These are phyloP conservation scores for Castanea sativa DNA, from an alignment of 306 rosid genomes.

Conservation along the genomic window DNA sequence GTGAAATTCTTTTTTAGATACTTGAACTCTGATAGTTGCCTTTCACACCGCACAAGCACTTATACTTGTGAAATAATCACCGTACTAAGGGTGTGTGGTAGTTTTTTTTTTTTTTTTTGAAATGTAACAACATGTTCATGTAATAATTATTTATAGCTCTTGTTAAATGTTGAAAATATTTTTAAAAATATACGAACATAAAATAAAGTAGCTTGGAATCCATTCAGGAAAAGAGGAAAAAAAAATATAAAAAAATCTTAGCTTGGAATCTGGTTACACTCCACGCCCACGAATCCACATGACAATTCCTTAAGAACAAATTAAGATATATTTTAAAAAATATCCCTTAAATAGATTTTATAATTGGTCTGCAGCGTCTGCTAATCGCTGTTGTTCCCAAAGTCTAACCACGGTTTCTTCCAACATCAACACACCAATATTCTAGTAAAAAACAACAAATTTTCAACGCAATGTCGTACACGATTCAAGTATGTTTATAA, in stretches of 20 bases:
- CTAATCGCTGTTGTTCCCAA: background rate
- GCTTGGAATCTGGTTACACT: background rate
- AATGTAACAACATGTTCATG: no score
- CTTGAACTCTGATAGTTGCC: no score
- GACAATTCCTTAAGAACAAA: background rate
- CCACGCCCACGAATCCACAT: background rate
- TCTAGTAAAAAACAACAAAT: background rate
- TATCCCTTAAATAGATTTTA: background rate
- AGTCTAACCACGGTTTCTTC: background rate
- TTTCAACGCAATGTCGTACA: background rate
- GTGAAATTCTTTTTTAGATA: no score
- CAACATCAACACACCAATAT: background rate
- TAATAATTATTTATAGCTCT: no score
- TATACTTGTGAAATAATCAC: no score
- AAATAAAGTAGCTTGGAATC: background rate
- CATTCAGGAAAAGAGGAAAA: no score
- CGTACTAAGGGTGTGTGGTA: no score
- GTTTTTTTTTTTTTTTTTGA: no score
- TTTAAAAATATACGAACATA: background rate
- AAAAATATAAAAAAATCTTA: background rate
- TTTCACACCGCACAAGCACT: no score
- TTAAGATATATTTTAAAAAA: no score
- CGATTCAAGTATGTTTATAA: background rate
- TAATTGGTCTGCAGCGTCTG: background rate
- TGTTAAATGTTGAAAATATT: no score